Evolutionary conservation across 768 basidiomycete species (phyloP).

Genomic region (Nidula microcarpa): DNA sequence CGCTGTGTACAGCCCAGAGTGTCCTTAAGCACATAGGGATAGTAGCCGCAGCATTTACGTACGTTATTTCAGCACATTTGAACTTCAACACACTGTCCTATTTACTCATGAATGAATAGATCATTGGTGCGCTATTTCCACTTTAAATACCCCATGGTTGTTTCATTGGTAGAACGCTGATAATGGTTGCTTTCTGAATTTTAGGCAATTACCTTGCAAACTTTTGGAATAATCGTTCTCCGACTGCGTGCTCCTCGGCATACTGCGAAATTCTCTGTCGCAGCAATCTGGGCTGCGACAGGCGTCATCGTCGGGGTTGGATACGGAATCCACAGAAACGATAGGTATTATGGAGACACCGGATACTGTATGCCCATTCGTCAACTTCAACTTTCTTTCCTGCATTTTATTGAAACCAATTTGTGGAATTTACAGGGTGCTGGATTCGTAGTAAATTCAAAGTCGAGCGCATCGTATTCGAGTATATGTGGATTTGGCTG

Average conservation of each 20-base stretch:
- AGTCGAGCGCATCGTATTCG: slow-evolving; percentile 38
- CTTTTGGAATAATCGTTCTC: slow-evolving; percentile 46
- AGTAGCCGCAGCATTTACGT: slow-evolving; percentile 40
- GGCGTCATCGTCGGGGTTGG: slow-evolving; percentile 36
- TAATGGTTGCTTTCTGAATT: neutral
- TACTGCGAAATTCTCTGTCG: slow-evolving; percentile 26
- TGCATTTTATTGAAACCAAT: neutral
- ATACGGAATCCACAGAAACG: slow-evolving; percentile 25
- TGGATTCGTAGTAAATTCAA: slow-evolving; percentile 38
- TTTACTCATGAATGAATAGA: slow-evolving; percentile 5
- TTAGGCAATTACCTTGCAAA: slow-evolving; percentile 46
- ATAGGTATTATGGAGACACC: slow-evolving; percentile 38
- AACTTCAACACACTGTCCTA: neutral
- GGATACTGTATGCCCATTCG: slow-evolving; percentile 29
- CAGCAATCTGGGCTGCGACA: slow-evolving; percentile 35
- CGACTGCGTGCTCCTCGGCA: slow-evolving; percentile 25
- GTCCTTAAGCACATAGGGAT: slow-evolving; percentile 45
- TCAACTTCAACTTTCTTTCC: too few relatives aligned
- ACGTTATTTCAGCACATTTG: slow-evolving; percentile 17
- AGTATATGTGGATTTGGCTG: slow-evolving; percentile 52
- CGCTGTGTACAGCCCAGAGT: slow-evolving; percentile 43
- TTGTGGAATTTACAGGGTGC: slow-evolving; percentile 36
- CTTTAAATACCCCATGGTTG: slow-evolving; percentile 8
- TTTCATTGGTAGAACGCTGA: neutral
- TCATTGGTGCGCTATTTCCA: too few relatives aligned